Evolutionary conservation across 176 grass and related monocot species (phyloP).

Genomic region (Oryza brachyantha): DNA sequence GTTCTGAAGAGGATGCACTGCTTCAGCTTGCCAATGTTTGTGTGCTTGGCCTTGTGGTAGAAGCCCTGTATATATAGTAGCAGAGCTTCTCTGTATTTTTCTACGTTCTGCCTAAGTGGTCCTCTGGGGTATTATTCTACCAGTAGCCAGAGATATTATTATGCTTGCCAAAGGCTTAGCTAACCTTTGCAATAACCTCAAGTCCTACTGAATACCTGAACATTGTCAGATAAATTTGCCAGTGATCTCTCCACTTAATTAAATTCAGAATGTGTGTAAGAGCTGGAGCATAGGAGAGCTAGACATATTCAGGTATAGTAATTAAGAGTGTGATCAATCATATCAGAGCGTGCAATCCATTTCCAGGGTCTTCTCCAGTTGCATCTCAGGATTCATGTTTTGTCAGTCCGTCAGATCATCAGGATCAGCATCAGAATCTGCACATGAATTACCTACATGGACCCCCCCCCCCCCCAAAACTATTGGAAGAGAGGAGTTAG

Average conservation of each 20-base stretch:
- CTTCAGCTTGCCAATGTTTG: not conserved
- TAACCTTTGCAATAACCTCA: not conserved
- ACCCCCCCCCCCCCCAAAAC: not conserved
- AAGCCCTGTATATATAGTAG: slow-evolving; percentile 39
- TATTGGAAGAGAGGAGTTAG: not conserved
- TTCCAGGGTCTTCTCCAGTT: not conserved
- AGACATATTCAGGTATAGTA: not conserved
- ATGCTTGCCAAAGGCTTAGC: not conserved
- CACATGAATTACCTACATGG: not conserved
- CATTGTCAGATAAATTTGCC: not conserved
- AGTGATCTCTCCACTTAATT: not conserved
- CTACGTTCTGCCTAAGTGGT: not conserved
- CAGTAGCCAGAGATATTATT: not conserved
- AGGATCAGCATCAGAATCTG: not conserved
- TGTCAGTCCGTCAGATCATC: not conserved
- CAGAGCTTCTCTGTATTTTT: not conserved
- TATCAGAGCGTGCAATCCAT: not conserved
- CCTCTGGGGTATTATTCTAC: not conserved
- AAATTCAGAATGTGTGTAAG: not conserved
- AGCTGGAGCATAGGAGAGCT: not conserved
- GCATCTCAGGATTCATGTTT: not conserved
- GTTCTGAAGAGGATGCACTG: not conserved
- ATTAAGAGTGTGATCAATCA: not conserved
- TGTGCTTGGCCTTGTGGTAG: slow-evolving; percentile 7
- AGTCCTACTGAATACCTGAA: not conserved